phyloP scores from a whole-genome alignment of 2,329 filamentous ascomycete species.

The Xylaria sp. region DNA sequence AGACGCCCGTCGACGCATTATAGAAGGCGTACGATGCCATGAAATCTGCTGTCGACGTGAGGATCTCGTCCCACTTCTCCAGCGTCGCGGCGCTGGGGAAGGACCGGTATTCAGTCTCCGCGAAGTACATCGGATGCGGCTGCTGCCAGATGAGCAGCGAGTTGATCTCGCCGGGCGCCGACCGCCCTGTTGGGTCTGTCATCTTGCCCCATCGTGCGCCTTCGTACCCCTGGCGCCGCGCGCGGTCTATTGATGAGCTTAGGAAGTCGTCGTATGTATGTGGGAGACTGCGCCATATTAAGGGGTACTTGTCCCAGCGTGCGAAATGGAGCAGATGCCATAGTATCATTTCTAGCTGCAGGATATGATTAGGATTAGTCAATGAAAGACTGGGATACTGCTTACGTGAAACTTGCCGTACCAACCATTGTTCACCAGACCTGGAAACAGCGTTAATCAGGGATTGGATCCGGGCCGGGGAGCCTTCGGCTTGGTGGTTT shows the following conservation, averaged over 20 bases:
- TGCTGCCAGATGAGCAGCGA: constrained; percentile 71
- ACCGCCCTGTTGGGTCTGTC: constrained; percentile 65
- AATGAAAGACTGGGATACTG: too few species aligned
- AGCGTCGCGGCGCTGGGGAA: constrained; percentile 57
- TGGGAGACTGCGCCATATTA: constrained; percentile 58
- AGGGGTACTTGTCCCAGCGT: constrained; percentile 59
- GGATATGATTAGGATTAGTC: constrained; percentile 5
- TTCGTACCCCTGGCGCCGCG: constrained; percentile 54
- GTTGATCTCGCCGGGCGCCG: constrained; percentile 69
- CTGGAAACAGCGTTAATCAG: constrained; percentile 42
- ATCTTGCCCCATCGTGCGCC: constrained; percentile 64
- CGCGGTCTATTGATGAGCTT: constrained; percentile 51
- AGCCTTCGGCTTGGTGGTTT: constrained; percentile 19
- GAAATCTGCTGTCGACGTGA: constrained; percentile 65
- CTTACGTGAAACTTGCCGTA: constrained; percentile 64
- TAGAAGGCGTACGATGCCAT: constrained; percentile 68
- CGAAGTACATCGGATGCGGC: constrained; percentile 69
- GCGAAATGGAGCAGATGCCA: constrained; percentile 64
- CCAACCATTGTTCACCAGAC: constrained; percentile 65
- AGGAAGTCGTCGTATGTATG: constrained; percentile 60
- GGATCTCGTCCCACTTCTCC: constrained; percentile 62
- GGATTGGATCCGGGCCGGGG: too few species aligned
- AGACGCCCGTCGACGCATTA: constrained; percentile 61
- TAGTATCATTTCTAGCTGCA: constrained; percentile 62
- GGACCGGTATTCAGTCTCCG: constrained; percentile 63